Base-by-base conservation (phyloP, 2,329 filamentous ascomycete genomes). In the Anthostomella pinea region DNA sequence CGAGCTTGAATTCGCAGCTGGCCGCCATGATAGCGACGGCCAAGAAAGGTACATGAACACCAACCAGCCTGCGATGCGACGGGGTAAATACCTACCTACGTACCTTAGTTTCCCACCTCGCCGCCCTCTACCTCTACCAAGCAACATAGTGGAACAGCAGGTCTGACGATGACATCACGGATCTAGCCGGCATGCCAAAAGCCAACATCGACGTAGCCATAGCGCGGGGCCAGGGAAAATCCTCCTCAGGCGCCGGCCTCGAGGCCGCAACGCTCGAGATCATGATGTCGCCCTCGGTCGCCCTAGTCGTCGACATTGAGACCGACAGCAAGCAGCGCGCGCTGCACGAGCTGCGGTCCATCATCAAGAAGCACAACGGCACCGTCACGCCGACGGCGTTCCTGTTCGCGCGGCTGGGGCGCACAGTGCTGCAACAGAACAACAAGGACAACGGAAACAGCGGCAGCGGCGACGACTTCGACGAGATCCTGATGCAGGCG, bases 211-310 rank as follows among this genome's bases (percentile, higher is more conserved):
- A 97, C 62, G 73, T 74, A 10, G 89, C 93, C 35, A 83, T 98
- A 48, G 86, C 88, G 10, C 82, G 89, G 30, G 93, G 93, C 2
- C 90, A 96, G 60, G 91, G 93, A 26, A 77, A 83, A 46, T 90
- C 89, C 16, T 66, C 80, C 2, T 77, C 76, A 5, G 93, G 93
- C 35, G 76, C 77, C 11, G 73, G 79, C 10, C 77, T 97, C n/a
- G 90, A 96, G 58, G 70, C 68, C 21, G 63, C 93, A 33, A 85
- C 81, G 1, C 73, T 95, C 33, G 91, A 97, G 68, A 82, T 81
- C 17, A 85, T 96, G 49, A 67, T 94, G 43, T 85, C 87, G 2
- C 78, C 83, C 3, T 80, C 83, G 11, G 77, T 89, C 2, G 88
- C 87, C 8, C 70, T 91, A 5, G 81, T 97, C 8, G 77, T 95